Conservation (phyloP, 129 eudicot genomes). For the Flaveria trinervia region DNA sequence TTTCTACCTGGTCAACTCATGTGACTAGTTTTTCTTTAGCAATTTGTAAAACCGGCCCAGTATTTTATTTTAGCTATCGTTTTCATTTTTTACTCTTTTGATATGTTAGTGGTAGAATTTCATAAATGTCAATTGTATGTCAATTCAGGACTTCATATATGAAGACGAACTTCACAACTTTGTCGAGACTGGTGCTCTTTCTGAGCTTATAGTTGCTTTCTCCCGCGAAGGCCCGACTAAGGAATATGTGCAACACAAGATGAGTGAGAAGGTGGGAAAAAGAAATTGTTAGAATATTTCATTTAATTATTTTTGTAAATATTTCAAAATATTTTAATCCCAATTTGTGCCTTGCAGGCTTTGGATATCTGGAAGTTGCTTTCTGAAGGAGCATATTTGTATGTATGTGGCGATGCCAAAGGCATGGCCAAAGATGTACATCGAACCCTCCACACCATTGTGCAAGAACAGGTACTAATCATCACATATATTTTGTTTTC, state of each 20-base stretch:
- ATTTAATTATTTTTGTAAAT: neutral
- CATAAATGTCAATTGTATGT: neutral
- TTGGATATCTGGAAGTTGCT: slow-evolving; percentile 81
- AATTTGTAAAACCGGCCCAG: neutral
- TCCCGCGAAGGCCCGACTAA: slow-evolving; percentile 94
- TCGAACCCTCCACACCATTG: slow-evolving; percentile 88
- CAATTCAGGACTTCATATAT: slow-evolving; percentile 73
- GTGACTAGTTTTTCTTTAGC: neutral
- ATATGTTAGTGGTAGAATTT: neutral
- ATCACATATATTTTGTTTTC: slow-evolving; percentile 8
- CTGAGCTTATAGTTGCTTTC: slow-evolving; percentile 88
- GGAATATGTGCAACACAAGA: slow-evolving; percentile 97
- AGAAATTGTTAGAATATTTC: neutral
- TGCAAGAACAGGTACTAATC: slow-evolving; percentile 77
- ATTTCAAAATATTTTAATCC: neutral
- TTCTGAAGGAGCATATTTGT: slow-evolving; percentile 81
- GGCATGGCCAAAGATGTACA: slow-evolving; percentile 99
- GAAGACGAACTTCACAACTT: slow-evolving; percentile 75
- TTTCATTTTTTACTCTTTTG: neutral
- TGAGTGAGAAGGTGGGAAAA: slow-evolving; percentile 63
- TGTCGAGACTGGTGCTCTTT: slow-evolving; percentile 77
- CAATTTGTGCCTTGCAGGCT: slow-evolving; percentile 52
- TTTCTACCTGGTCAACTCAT: neutral
- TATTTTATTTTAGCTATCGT: neutral
- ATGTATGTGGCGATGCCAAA: slow-evolving; percentile 99